Evolutionary conservation across 106 monocot genomes (phyloP).

Genomic region (Alisma plantagoaquatica): DNA sequence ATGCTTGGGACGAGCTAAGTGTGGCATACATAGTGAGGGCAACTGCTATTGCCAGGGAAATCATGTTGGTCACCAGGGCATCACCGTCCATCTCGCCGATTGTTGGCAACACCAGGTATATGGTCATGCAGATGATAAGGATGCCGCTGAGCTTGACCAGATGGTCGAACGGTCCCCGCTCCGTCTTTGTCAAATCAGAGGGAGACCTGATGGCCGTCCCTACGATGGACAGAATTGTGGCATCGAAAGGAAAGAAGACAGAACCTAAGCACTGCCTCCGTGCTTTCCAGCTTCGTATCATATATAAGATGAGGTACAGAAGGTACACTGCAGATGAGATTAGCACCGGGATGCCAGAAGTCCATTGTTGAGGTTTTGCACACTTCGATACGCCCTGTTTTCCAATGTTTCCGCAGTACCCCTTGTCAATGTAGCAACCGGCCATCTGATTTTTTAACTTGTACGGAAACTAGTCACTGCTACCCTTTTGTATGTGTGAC

Average conservation of each 20-base stretch:
- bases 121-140: background rate
- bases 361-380: no score
- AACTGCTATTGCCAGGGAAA: no score
- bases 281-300: background rate
- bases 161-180: background rate
- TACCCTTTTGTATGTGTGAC: no score
- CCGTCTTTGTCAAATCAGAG: background rate
- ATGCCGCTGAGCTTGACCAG: background rate
- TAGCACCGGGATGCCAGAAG: background rate
- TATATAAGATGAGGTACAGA: background rate
- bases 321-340: background rate
- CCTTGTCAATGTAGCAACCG: no score
- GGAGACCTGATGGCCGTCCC: background rate
- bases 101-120: background rate
- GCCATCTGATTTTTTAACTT: no score
- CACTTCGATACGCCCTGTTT: no score
- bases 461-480: no score
- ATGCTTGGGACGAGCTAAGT: no score
- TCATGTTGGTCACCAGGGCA: background rate
- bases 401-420: no score
- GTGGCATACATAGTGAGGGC: no score
- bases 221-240: background rate
- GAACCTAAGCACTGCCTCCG: background rate
- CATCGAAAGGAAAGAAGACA: background rate
- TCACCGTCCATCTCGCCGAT: background rate